A percentile compares a stretch with the other conserved stretches of the same genome.
phyloP scores from a whole-genome alignment of 768 basidiomycete species.

The Suillus alpinus region DNA sequence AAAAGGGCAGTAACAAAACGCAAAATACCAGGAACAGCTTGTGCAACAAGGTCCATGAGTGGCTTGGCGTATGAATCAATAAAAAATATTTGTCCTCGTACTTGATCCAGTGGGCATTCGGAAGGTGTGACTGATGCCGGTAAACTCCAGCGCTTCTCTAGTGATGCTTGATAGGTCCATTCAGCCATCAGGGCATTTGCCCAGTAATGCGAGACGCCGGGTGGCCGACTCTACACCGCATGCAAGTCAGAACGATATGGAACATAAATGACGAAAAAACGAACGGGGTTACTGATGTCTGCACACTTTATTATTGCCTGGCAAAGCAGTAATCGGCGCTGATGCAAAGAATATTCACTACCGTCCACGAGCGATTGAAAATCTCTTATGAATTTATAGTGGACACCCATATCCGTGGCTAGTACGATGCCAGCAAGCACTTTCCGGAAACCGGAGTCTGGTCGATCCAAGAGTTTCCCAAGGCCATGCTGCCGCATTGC shows the following conservation, averaged over 20 bases:
- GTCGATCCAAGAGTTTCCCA: constrained; percentile 61
- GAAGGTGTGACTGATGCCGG: constrained; percentile 52
- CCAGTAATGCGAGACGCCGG: constrained; percentile 91
- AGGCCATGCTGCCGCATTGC: constrained; percentile 82
- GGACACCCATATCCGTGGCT: constrained; percentile 94
- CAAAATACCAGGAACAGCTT: constrained; percentile 64
- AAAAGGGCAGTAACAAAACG: not conserved
- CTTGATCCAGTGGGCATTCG: constrained; percentile 59
- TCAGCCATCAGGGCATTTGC: constrained; percentile 84
- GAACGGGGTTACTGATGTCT: constrained; percentile 96
- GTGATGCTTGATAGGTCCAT: constrained; percentile 86
- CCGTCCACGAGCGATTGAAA: constrained; percentile 52
- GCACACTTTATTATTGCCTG: constrained; percentile 96
- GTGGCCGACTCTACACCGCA: constrained; percentile 74
- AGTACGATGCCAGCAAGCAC: constrained; percentile 80
- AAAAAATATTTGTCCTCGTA: constrained; percentile 86
- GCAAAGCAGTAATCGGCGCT: constrained; percentile 70
- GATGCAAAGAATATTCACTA: constrained; percentile 34
- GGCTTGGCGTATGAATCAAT: constrained; percentile 81
- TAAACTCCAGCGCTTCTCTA: constrained; percentile 77
- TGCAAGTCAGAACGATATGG: constrained; percentile 9
- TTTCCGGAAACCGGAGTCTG: constrained; percentile 58
- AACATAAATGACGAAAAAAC: constrained; percentile 29
- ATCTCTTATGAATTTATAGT: constrained; percentile 76
- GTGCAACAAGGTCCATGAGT: constrained; percentile 71